phyloP scores from a whole-genome alignment of 495 filamentous ascomycete genomes.

The Oidiodendron maius region DNA sequence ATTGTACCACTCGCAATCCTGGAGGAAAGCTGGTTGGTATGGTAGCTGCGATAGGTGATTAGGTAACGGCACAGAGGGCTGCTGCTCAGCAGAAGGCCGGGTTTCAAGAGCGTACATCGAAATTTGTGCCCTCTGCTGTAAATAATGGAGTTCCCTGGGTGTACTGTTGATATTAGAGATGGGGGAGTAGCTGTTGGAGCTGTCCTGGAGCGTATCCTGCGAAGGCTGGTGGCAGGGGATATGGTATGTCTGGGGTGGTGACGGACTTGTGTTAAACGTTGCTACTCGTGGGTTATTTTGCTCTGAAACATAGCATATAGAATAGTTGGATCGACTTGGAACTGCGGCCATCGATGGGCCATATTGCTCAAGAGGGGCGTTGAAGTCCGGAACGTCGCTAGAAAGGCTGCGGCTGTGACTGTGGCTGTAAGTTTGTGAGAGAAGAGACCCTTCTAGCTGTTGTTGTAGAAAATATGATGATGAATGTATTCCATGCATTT shows the following conservation, averaged over 20 bases:
- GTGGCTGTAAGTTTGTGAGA: constrained; percentile 31
- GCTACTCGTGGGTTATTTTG: constrained; percentile 45
- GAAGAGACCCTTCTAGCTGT: constrained; percentile 30
- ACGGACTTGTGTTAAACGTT: constrained; percentile 44
- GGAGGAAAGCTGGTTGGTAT: constrained; percentile 21
- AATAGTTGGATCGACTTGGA: constrained; percentile 19
- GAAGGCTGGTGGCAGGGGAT: constrained; percentile 34
- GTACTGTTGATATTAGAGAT: constrained; percentile 35
- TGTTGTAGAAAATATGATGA: constrained; percentile 40
- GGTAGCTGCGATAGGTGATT: constrained; percentile 28
- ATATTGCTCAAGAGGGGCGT: constrained; percentile 6
- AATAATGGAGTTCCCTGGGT: constrained; percentile 39
- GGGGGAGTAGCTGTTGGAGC: constrained; percentile 46
- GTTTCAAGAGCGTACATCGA: constrained; percentile 33
- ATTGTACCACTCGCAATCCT: constrained; percentile 36
- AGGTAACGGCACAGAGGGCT: constrained; percentile 15
- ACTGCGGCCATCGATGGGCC: constrained; percentile 18
- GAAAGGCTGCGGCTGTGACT: constrained; percentile 41
- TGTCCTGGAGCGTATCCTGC: constrained; percentile 33
- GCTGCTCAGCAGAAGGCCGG: constrained; percentile 31
- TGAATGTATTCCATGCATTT: constrained; percentile 34
- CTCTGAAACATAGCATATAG: constrained; percentile 38
- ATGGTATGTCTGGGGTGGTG: constrained; percentile 34
- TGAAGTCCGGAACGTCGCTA: constrained; percentile 29
- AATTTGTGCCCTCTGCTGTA: constrained; percentile 32